Base-by-base conservation (phyloP, 345 rosid species). In the Erodium maritimum region DNA sequence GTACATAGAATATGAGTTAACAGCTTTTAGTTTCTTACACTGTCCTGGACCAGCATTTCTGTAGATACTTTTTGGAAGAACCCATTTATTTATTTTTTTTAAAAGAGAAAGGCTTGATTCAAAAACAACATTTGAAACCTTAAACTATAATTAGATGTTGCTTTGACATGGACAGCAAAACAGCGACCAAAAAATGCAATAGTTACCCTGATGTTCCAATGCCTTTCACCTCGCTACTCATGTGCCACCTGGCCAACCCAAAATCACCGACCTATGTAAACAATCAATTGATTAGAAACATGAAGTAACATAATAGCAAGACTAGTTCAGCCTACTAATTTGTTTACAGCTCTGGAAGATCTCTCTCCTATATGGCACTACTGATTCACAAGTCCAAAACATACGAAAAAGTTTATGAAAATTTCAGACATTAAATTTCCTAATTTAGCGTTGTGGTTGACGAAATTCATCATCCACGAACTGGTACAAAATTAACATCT, bases 191-290 rank as follows among this genome's bases (percentile, higher is more conserved):
- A 51, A 37, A 57, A 20, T 21, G 46, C 10, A 54, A 56, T 8
- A 50, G 17, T 45, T 77, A 82, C 93, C 87, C 89, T 37, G 82
- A 65, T 59, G 85, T 77, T 74, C 83, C 87, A 33, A 75, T 54
- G 11, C 70, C 69, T 58, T 50, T 76, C 23, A 70, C 81, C 56
- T 76, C 80, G 11, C 56, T 53, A 53, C 64, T 66, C 46, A 66
- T 21, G 57, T 63, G 72, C 87, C 89, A 82, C 62, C 87, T 68
- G 52, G 87, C 89, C 14, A 86, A 83, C 67, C 87, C 93, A 62
- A 86, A 86, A 77, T 86, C 93, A 62, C 85, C 79, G 56, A 82
- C 85, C 93, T 85, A 12, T 25, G 57, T 55, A 37, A 53, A 54
- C 6, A 19, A 54, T 7, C 48, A 51, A 25, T 45, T 53, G 24